A percentile compares a stretch with the other conserved stretches of the same genome.
Conservation (phyloP, 2,329 filamentous ascomycete species). For the Geosmithia flava region DNA sequence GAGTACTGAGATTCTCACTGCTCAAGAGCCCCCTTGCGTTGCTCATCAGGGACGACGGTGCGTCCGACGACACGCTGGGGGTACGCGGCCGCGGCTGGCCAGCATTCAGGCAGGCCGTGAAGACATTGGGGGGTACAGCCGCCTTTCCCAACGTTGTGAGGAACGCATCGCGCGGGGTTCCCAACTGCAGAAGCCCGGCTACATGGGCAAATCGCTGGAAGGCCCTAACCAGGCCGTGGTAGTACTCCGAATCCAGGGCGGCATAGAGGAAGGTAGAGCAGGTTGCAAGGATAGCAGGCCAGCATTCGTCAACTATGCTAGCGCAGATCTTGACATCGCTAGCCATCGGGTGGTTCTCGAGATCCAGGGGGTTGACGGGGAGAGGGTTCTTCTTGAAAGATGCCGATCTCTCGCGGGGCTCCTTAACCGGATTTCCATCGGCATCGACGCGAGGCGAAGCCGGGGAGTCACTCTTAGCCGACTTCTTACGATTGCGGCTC, state of each 20-base stretch:
- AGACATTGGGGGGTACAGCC: constrained; percentile 72
- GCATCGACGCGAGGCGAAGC: constrained; percentile 11
- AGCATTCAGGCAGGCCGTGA: constrained; percentile 45
- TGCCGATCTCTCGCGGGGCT: constrained; percentile 37
- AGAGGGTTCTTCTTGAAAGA: constrained; percentile 66
- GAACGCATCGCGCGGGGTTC: constrained; percentile 85
- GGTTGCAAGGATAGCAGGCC: constrained; percentile 88
- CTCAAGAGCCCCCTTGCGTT: constrained; percentile 63
- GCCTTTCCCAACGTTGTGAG: constrained; percentile 89
- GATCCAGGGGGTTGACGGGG: constrained; percentile 69
- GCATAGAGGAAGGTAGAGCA: constrained; percentile 94
- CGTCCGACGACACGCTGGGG: constrained; percentile 34
- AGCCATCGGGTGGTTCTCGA: constrained; percentile 61
- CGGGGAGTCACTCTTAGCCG: constrained; percentile 27
- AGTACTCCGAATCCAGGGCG: constrained; percentile 84
- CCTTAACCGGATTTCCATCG: background rate
- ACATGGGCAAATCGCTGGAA: constrained; percentile 96
- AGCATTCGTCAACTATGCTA: constrained; percentile 77
- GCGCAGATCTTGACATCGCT: constrained; percentile 66
- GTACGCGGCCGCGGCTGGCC: constrained; percentile 28
- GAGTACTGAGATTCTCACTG: constrained; percentile 47
- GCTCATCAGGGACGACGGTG: constrained; percentile 44
- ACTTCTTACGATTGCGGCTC: constrained; percentile 37
- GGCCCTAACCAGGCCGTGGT: constrained; percentile 79
- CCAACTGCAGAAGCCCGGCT: constrained; percentile 72